These are phyloP conservation scores for Pseudocercospora musae DNA, from an alignment of 2,329 filamentous ascomycete genomes.

Conservation along the genomic window DNA sequence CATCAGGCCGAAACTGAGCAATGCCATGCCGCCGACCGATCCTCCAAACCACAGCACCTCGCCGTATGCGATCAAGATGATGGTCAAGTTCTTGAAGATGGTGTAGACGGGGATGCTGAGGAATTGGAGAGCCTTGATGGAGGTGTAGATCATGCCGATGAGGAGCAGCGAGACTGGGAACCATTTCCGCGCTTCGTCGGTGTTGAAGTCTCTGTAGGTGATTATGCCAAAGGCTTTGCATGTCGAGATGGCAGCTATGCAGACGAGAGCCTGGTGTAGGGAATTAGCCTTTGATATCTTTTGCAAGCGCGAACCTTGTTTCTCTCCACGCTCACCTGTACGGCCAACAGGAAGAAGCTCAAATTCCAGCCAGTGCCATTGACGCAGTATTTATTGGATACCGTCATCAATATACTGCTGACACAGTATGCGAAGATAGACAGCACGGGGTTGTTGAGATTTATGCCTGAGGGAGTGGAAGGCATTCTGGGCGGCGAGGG, in stretches of 20 bases:
- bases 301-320: background rate
- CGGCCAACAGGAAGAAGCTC: conserved; percentile 88
- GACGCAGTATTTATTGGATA: conserved; percentile 99
- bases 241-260: conserved; percentile 75
- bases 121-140: conserved; percentile 91
- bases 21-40: conserved; percentile 77
- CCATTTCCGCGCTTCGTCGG: conserved; percentile 91
- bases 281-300: conserved; percentile 13
- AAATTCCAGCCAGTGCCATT: conserved; percentile 90
- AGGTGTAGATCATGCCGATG: conserved; percentile 98
- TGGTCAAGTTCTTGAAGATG: conserved; percentile 99
- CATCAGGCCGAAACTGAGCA: conserved; percentile 95
- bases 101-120: conserved; percentile 98
- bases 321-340: conserved; percentile 68
- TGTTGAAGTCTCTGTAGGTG: conserved; percentile 77
- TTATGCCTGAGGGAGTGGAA: conserved; percentile 43
- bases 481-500: conserved; percentile 47
- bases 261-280: conserved; percentile 71
- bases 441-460: conserved; percentile 65
- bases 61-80: conserved; percentile 96
- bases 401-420: conserved; percentile 98
- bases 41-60: conserved; percentile 98
- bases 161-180: conserved; percentile 94
- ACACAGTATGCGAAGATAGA: conserved; percentile 89
- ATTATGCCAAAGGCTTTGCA: conserved; percentile 82